These are phyloP conservation scores for Cercospora janseana DNA, from an alignment of 2,329 filamentous ascomycete genomes.

Conservation along the genomic window DNA sequence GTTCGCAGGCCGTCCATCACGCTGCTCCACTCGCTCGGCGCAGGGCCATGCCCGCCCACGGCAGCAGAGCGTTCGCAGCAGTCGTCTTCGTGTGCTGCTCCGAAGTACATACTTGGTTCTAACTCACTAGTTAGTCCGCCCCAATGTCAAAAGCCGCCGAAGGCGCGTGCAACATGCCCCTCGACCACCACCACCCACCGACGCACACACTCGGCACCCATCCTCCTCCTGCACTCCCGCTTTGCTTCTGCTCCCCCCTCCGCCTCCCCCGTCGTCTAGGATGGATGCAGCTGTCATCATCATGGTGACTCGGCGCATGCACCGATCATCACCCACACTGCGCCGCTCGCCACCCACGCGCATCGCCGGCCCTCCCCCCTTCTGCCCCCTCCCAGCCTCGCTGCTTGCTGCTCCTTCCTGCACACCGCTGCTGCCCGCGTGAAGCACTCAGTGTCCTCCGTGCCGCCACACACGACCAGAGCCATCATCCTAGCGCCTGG, in stretches of 20 bases:
- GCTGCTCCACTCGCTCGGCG: too few species aligned
- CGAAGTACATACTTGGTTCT: too few species aligned
- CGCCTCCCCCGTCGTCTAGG: too few species aligned
- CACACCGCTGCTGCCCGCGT: constrained; percentile 3
- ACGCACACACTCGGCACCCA: neutral
- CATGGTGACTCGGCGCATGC: constrained; percentile 8
- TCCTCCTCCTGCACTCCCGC: too few species aligned
- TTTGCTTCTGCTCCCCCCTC: too few species aligned
- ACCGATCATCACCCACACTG: neutral
- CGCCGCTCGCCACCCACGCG: neutral
- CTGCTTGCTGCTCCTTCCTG: neutral
- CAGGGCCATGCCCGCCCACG: too few species aligned
- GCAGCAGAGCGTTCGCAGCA: neutral
- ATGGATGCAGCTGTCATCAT: too few species aligned
- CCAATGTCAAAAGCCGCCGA: constrained; percentile 7
- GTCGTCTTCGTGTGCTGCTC: too few species aligned
- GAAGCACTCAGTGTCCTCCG: neutral
- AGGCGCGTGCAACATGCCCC: neutral
- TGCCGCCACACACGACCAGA: neutral
- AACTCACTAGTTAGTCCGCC: too few species aligned
- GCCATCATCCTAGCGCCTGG: constrained; percentile 3
- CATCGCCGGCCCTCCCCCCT: neutral
- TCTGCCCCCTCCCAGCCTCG: neutral
- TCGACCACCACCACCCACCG: neutral
- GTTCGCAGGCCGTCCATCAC: too few species aligned